Percentiles rank a stretch among this genome's conserved stretches.
These are phyloP conservation scores for Zizania palustris DNA, from an alignment of 202 grass and related monocot genomes.

Conservation along the genomic window DNA sequence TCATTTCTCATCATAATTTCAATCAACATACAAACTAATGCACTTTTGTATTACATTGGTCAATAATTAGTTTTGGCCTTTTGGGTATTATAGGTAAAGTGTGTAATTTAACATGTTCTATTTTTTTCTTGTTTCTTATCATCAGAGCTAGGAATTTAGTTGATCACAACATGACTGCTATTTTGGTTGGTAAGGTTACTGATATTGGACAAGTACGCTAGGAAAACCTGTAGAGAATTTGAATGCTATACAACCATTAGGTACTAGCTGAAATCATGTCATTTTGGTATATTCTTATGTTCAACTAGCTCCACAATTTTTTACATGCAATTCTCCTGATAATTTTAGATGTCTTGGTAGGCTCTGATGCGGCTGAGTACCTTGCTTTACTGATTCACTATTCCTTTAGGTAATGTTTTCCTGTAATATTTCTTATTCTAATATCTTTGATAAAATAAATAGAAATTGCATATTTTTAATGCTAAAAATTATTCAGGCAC, in stretches of 20 bases:
- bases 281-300: slow-evolving; percentile 22
- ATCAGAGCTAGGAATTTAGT: slow-evolving; percentile 95
- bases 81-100: slow-evolving; percentile 10
- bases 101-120: background rate
- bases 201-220: slow-evolving; percentile 78
- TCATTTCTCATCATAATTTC: too few relatives aligned
- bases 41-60: too few relatives aligned
- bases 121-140: slow-evolving; percentile 1
- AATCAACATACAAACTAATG: too few relatives aligned
- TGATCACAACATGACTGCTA: slow-evolving; percentile 87
- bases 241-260: slow-evolving; percentile 88
- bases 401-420: too few relatives aligned
- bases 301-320: slow-evolving; percentile 19
- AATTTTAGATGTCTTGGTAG: slow-evolving; percentile 62
- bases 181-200: slow-evolving; percentile 91
- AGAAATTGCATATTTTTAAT: too few relatives aligned
- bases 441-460: too few relatives aligned
- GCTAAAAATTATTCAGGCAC: too few relatives aligned
- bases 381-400: slow-evolving; percentile 33
- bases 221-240: slow-evolving; percentile 93
- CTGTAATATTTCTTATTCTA: too few relatives aligned
- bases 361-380: slow-evolving; percentile 84
- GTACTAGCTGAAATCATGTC: slow-evolving; percentile 44
- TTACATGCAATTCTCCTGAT: slow-evolving; percentile 32
- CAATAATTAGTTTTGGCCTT: too few relatives aligned